A percentile compares a stretch with the other conserved stretches of the same genome.
phyloP scores from a whole-genome alignment of 108 stramenopile genomes.

The Cyclotella atomus region DNA sequence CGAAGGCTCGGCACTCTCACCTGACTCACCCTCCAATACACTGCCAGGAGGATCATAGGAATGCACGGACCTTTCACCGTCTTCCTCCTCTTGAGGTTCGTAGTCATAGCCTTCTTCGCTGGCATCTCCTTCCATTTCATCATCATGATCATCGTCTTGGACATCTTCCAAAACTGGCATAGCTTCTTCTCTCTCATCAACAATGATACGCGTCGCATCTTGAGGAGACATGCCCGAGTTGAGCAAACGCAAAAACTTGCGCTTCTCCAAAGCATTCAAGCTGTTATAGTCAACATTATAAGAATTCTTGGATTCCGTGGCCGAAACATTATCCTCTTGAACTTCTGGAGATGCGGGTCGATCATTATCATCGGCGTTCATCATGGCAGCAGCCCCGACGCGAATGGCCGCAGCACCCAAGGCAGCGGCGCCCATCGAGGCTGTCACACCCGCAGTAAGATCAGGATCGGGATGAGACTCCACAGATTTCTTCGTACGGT shows the following conservation, averaged over 20 bases:
- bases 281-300: constrained; percentile 59
- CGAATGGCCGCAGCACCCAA: background rate
- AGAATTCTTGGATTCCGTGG: background rate
- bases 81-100: constrained; percentile 26
- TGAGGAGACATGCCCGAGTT: constrained; percentile 66
- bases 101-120: constrained; percentile 28
- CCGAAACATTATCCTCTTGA: background rate
- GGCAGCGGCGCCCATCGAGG: background rate
- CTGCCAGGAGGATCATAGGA: constrained; percentile 26
- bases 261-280: constrained; percentile 70
- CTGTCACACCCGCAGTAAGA: background rate
- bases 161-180: background rate
- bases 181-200: constrained; percentile 14
- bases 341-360: background rate
- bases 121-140: constrained; percentile 48
- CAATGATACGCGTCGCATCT: constrained; percentile 29
- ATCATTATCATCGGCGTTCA: background rate
- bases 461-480: background rate
- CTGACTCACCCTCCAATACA: constrained; percentile 7
- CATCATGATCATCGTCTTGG: background rate
- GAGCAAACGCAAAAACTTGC: constrained; percentile 75
- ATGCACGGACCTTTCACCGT: constrained; percentile 14
- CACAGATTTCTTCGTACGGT: constrained; percentile 25
- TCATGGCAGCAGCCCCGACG: background rate
- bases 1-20: constrained; percentile 25